Evolutionary conservation across 805 yeast genomes (phyloP).

Genomic region (Sungouiella blattae): DNA sequence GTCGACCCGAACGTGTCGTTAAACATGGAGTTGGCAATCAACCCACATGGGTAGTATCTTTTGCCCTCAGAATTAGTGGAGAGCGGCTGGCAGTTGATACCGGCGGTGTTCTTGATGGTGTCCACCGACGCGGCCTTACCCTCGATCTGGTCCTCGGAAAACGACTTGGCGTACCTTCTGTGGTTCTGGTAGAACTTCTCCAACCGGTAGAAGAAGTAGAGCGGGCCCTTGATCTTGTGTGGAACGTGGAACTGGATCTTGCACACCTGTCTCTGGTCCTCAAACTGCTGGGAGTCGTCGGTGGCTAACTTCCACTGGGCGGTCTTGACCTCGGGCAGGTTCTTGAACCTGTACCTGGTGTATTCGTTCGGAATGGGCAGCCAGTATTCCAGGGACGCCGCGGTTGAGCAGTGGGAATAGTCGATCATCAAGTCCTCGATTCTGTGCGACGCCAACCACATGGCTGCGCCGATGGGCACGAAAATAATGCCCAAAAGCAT

Average conservation of each 20-base stretch:
- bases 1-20: conserved; percentile 59
- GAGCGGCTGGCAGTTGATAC: conserved; percentile 44
- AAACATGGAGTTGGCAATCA: conserved; percentile 76
- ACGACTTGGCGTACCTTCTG: conserved; percentile 42
- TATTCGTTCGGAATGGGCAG: conserved; percentile 35
- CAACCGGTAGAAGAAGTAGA: conserved; percentile 40
- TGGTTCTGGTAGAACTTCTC: conserved; percentile 42
- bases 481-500: conserved; percentile 36
- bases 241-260: conserved; percentile 38
- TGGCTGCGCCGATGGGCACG: conserved; percentile 44
- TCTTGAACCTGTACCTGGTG: conserved; percentile 34
- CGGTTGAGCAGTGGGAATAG: conserved; percentile 37
- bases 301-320: conserved; percentile 37
- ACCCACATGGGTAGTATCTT: conserved; percentile 75
- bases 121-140: conserved; percentile 36
- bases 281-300: conserved; percentile 42
- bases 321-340: conserved; percentile 11
- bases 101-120: conserved; percentile 37
- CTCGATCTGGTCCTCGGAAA: conserved; percentile 40
- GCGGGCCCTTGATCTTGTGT: conserved; percentile 32
- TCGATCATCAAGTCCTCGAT: conserved; percentile 40
- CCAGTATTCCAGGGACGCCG: conserved; percentile 33
- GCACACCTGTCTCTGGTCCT: conserved; percentile 49
- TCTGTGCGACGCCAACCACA: conserved; percentile 42
- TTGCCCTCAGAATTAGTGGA: conserved; percentile 38